Base-by-base conservation (phyloP, 2,329 filamentous ascomycete species). In the Ophiostoma perfectum region DNA sequence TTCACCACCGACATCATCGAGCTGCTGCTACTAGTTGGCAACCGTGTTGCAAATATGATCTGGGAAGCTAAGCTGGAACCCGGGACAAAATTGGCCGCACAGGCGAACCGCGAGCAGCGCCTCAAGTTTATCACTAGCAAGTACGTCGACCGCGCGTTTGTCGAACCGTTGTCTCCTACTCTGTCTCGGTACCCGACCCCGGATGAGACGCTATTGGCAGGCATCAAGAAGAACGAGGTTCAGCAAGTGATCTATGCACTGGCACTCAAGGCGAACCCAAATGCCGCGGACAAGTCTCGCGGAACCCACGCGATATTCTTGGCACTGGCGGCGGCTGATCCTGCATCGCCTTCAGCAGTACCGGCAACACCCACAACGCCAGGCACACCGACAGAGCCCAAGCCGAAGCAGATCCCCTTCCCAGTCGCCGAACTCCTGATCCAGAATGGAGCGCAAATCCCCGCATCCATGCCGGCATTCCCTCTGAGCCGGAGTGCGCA, bases 1-100 rank as follows among this genome's bases (percentile, higher is more conserved):
- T 99, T 99, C 77, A 98, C 95, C 3, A 90, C 91, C 74, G 96
- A 99, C 81, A 96, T 98, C 76, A 90, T 99, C 77, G 96, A 99
- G 76, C 85, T 99, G 64, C 84, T 99, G 58, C 82, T 97, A 69
- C 88, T 94, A 69, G 88, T 99, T 71, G 96, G 96, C 71, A 99
- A 99, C 77, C 88, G 93, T 66, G 88, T 97, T 66, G 95, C 93
- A 74, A 99, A 99, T 78, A 94, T 94, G 89, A 84, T 99, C 27
- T 99, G 93, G 92, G 95, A 99, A 80, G 89, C 93, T 14, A 91
- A 82, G 70, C 83, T 98, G 38, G 92, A 97, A 70, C 84, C 84
- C 38, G 80, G 84, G 5, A 75, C 85, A 63, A 98, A 97, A 76
- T 93, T 92, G 4, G 81, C 83, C 0, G 84, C 92, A 0, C 88